Percentiles rank a stretch among this genome's conserved stretches.
phyloP scores from a whole-genome alignment of 1,139 yeast species.

The Pichia sp. region DNA sequence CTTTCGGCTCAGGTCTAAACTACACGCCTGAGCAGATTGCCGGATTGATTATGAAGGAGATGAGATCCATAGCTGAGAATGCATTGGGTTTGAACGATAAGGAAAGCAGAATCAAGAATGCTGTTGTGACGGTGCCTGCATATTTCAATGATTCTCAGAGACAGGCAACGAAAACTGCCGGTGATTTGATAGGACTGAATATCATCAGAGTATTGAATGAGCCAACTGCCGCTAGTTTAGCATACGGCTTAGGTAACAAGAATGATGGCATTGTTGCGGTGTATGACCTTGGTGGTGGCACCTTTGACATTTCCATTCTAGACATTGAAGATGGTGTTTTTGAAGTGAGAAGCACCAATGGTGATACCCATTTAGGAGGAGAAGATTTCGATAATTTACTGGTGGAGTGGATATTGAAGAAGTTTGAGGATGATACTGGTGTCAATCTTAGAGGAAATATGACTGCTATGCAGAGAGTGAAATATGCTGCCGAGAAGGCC shows the following conservation, averaged over 20 bases:
- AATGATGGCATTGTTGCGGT: slow-evolving; percentile 67
- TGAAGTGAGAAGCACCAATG: slow-evolving; percentile 78
- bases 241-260: slow-evolving; percentile 58
- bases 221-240: slow-evolving; percentile 79
- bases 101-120: slow-evolving; percentile 38
- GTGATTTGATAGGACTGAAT: slow-evolving; percentile 57
- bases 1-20: slow-evolving; percentile 18
- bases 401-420: slow-evolving; percentile 43
- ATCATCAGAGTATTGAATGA: slow-evolving; percentile 68
- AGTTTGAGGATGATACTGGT: slow-evolving; percentile 39
- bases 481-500: slow-evolving; percentile 66
- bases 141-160: slow-evolving; percentile 75
- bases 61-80: slow-evolving; percentile 51
- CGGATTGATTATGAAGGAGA: slow-evolving; percentile 42
- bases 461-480: slow-evolving; percentile 55
- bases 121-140: slow-evolving; percentile 77
- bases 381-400: slow-evolving; percentile 70
- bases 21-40: slow-evolving; percentile 55
- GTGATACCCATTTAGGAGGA: slow-evolving; percentile 80
- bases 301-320: slow-evolving; percentile 71
- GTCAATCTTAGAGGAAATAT: slow-evolving; percentile 38
- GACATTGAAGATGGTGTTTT: slow-evolving; percentile 79
- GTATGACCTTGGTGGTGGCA: slow-evolving; percentile 79
- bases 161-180: slow-evolving; percentile 71
- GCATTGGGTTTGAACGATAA: slow-evolving; percentile 30